These are phyloP conservation scores for Nyssa sinensis DNA, from an alignment of 148 eudicot species.

Conservation along the genomic window DNA sequence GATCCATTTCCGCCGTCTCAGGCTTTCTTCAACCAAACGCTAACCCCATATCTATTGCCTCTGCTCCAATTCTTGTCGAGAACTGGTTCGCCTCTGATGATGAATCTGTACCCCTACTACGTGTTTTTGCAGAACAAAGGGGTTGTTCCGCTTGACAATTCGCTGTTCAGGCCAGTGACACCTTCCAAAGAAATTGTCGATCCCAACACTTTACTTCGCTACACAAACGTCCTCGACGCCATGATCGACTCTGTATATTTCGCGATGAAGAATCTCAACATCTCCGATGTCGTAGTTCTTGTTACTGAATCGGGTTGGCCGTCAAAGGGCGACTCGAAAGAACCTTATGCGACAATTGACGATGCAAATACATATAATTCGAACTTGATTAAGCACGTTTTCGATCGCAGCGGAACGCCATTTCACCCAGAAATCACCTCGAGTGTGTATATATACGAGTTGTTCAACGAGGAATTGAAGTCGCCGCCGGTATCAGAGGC, in stretches of 20 bases:
- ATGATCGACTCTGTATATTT: constrained; percentile 87
- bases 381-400: constrained; percentile 75
- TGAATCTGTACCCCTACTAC: constrained; percentile 93
- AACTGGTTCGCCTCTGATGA: constrained; percentile 78
- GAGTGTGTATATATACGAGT: constrained; percentile 74
- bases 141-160: constrained; percentile 79
- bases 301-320: constrained; percentile 98
- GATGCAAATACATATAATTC: constrained; percentile 84
- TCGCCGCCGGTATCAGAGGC: constrained; percentile 88
- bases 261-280: constrained; percentile 73
- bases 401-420: constrained; percentile 69
- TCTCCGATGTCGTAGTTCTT: constrained; percentile 65
- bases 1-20: constrained; percentile 86
- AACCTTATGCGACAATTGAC: constrained; percentile 76
- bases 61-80: constrained; percentile 69
- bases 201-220: constrained; percentile 84
- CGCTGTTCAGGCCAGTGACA: constrained; percentile 73
- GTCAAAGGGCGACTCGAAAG: constrained; percentile 82
- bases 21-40: constrained; percentile 64
- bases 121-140: constrained; percentile 93
- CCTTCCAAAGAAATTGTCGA: constrained; percentile 95
- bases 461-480: constrained; percentile 93
- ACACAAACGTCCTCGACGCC: constrained; percentile 88
- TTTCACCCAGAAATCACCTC: constrained; percentile 73
- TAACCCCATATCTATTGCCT: constrained; percentile 48